Evolutionary conservation across 2,329 filamentous ascomycete species (phyloP).

Genomic region (Nigrospora sphaerica): DNA sequence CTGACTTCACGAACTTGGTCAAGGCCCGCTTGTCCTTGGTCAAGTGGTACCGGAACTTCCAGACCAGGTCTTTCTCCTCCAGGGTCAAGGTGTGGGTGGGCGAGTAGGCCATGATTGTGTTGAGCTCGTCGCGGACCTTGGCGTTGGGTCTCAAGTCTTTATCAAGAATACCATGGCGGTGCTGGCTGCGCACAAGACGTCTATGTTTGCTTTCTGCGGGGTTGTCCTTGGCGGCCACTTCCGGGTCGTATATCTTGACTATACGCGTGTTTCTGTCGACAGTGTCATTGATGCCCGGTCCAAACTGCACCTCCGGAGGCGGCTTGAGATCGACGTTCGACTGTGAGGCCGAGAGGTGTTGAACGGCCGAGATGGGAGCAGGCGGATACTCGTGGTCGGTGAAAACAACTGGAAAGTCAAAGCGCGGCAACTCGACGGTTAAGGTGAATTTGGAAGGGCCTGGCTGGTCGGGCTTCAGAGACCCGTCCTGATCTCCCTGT

Average conservation of each 20-base stretch:
- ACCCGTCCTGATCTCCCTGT: conserved; percentile 24
- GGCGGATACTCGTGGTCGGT: conserved; percentile 88
- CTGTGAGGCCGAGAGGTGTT: conserved; percentile 55
- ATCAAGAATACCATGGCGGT: conserved; percentile 86
- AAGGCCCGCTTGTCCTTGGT: conserved; percentile 86
- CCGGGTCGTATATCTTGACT: conserved; percentile 86
- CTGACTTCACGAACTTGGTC: conserved; percentile 97
- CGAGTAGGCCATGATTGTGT: conserved; percentile 83
- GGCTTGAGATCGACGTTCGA: conserved; percentile 69
- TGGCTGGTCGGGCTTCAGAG: conserved; percentile 21
- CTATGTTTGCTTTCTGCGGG: conserved; percentile 94
- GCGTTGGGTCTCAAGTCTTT: conserved; percentile 94
- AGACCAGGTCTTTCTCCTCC: conserved; percentile 92
- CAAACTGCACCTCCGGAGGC: conserved; percentile 81
- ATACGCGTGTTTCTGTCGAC: conserved; percentile 51
- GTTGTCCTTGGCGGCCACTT: conserved; percentile 83
- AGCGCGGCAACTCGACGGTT: conserved; percentile 86
- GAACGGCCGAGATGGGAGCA: conserved; percentile 71
- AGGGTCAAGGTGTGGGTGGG: conserved; percentile 82
- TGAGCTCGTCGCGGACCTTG: conserved; percentile 89
- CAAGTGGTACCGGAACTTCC: conserved; percentile 95
- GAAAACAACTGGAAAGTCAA: conserved; percentile 94
- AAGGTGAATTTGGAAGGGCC: conserved; percentile 63
- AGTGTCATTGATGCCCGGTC: conserved; percentile 76
- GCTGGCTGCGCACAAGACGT: conserved; percentile 80